Base-by-base conservation (phyloP, 1,139 yeast species). In the Pichia sp. region DNA sequence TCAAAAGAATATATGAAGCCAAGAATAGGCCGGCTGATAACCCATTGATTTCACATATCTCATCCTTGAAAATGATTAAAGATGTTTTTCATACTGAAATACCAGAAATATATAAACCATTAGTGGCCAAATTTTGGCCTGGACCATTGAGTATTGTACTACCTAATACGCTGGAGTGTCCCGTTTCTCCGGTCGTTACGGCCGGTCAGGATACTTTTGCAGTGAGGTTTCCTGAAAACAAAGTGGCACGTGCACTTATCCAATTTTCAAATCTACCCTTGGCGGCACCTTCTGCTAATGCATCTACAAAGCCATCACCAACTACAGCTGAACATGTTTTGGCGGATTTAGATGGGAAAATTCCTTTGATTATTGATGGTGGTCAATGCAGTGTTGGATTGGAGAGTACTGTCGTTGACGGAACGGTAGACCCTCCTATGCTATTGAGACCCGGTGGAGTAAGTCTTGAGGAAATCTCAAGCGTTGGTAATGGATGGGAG, bases 241-340 rank as follows among this genome's bases (percentile, higher is more conserved):
- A 95, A 1, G 80, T 93, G 1, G 98, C 99, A 0, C 75, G 99
- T 57, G 97, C 98, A 0, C 74, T 93, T 49, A 91, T 93, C 52
- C 88, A 91, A 1, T 64, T 87, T n/a, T 82, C 95, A 52, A 96
- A 90, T 61, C 79, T 87, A 1, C 98, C 99, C 0, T 72, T 93
- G 46, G 99, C 99, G 0, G 99, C 99, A 0, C 99, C 99, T 0
- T 88, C 96, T 1, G 99, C 99, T 7, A 93, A 93, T 70, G 95
- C 97, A 2, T 90, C 97, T 1, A 93, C 99, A 0, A 75, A 90
- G 54, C 99, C 99, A 1, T 87, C 96, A 45, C 97, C 98, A 1
- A 93, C 99, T 0, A 67, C 78, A 46, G 99, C 99, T 1, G 72
- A 77, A 20, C 99, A 93, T 69, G 99, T 93, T 0, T 80, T 73